phyloP scores from a whole-genome alignment of 345 rosid species.

The Hirschfeldia incana region DNA sequence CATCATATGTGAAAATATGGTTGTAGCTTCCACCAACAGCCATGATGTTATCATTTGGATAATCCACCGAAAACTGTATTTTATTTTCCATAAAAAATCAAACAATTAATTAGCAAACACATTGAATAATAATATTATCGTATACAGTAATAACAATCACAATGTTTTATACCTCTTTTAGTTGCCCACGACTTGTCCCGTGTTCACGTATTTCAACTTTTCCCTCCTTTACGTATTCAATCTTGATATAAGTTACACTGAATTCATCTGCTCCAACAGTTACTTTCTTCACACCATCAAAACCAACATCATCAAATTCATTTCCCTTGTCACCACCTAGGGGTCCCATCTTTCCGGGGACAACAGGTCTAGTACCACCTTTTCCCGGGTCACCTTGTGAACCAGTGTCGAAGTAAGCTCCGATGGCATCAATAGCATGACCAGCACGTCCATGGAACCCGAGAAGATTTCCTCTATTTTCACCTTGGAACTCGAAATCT shows the following conservation, averaged over 20 bases:
- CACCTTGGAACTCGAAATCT: not conserved
- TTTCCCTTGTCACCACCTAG: not conserved
- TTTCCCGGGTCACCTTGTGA: not conserved
- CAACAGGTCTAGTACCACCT: not conserved
- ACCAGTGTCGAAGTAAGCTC: constrained; percentile 18
- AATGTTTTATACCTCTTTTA: not conserved
- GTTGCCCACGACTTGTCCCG: not conserved
- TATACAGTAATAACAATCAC: not conserved
- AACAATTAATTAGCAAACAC: not conserved
- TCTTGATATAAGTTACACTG: constrained; percentile 4
- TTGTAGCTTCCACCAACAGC: not conserved
- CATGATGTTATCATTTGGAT: not conserved
- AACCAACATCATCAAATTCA: not conserved
- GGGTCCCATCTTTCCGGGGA: not conserved
- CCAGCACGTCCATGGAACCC: constrained; percentile 34
- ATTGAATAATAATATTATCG: not conserved
- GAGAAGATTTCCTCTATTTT: constrained; percentile 32
- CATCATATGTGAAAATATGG: not conserved
- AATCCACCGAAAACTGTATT: constrained; percentile 10
- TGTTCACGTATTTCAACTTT: not conserved
- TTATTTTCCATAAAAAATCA: not conserved
- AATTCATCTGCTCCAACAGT: not conserved
- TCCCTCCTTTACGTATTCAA: not conserved
- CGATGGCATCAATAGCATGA: constrained; percentile 18
- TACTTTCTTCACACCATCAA: not conserved